Base-by-base conservation (phyloP, 164 flowering plant genomes). In the Piper longum region DNA sequence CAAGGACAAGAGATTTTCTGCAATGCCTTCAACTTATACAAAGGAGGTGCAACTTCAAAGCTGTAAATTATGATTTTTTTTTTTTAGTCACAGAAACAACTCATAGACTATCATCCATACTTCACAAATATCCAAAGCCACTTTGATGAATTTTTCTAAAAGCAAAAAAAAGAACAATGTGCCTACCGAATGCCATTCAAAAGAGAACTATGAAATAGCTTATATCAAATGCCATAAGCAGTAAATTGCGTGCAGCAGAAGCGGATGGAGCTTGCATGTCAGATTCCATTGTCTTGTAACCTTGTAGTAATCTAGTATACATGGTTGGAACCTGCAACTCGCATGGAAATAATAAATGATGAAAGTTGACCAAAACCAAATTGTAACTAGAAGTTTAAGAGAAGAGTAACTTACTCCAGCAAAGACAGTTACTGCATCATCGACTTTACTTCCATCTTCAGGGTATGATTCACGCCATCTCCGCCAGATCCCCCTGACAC, bases 381-480 rank as follows among this genome's bases (percentile, higher is more conserved):
- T 13, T 54, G 54, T 17, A 16, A 16, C 43, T 18, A 57, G 13
- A 36, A 56, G 12, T 60, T 39, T 8, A 12, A n/a, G 17, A 36
- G 54, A 45, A 41, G 3, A 41, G 41, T 2, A 44, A 82, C 95
- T 79, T 83, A 95, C 99, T 67, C 99, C 99, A 16, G 99, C 91
- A 69, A 95, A 95, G 51, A 83, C 97, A 56, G 96, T 91, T 62
- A 89, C 76, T 59, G 95, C 87, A 74, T 80, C 80, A 65, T 79
- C 82, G 56, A 65, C 77, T 64, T 76, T 82, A 9, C 64, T 67
- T 66, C 88, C 86, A 67, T 87, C 82, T 43, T 66, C 18, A 54
- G 91, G 91, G 70, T 87, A 89, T 72, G 97, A 95, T 74, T 91
- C 96, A 52, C 96, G 85, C 93, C 91, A 91, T 76, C 99, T 87